These are phyloP conservation scores for Cyclotella cryptica DNA, from an alignment of 108 stramenopile species.

Conservation along the genomic window DNA sequence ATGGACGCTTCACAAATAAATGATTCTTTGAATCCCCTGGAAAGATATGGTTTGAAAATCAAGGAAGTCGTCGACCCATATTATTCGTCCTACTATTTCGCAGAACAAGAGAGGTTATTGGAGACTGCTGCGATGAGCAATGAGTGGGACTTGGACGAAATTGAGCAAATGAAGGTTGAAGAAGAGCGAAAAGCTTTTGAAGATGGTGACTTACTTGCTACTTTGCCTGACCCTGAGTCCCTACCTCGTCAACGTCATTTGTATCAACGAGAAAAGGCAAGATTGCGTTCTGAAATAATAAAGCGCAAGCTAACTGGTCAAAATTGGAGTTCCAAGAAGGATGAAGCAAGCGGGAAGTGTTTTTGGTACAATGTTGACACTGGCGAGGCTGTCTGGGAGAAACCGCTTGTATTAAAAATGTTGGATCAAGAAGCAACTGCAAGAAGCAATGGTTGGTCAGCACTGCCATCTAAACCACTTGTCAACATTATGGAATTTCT, in stretches of 20 bases:
- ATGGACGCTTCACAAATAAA: slow-evolving; percentile 79
- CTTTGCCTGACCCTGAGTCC: slow-evolving; percentile 69
- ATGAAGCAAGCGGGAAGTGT: slow-evolving; percentile 57
- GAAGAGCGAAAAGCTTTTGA: slow-evolving; percentile 78
- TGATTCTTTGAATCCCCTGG: slow-evolving; percentile 76
- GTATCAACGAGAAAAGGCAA: slow-evolving; percentile 77
- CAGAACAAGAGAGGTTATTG: slow-evolving; percentile 59
- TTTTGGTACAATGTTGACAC: slow-evolving; percentile 91
- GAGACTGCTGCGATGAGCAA: slow-evolving; percentile 50
- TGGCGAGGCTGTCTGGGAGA: slow-evolving; percentile 87
- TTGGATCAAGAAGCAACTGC: slow-evolving; percentile 69
- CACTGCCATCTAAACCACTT: slow-evolving; percentile 64
- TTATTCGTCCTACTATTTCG: slow-evolving; percentile 72
- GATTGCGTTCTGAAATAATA: slow-evolving; percentile 73
- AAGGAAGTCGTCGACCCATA: slow-evolving; percentile 83
- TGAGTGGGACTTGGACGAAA: slow-evolving; percentile 78
- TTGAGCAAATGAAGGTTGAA: slow-evolving; percentile 69
- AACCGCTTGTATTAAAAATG: slow-evolving; percentile 69
- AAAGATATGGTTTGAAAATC: slow-evolving; percentile 72
- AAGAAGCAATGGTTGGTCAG: slow-evolving; percentile 59
- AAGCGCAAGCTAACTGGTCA: slow-evolving; percentile 80
- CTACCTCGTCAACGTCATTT: slow-evolving; percentile 80
- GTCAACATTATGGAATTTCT: slow-evolving; percentile 75
- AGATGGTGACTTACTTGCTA: slow-evolving; percentile 84
- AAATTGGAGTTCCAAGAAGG: slow-evolving; percentile 67